Conservation (phyloP, 345 rosid genomes). For the Citrus hindsii region DNA sequence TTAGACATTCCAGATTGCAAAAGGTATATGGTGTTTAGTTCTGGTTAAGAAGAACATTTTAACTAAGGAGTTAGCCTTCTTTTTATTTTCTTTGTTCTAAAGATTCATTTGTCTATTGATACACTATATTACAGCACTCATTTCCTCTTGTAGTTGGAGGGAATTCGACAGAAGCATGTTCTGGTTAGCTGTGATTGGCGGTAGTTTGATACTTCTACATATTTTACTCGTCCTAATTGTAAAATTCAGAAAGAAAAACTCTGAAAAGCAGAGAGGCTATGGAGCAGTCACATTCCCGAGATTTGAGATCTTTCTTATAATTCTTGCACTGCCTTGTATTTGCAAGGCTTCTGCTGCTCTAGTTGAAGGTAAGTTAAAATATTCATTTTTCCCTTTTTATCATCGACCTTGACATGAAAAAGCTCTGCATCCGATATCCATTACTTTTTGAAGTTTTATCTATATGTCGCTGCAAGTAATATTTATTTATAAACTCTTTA, state of each 20-base stretch:
- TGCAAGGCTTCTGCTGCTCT: constrained; percentile 68
- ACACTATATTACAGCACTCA: constrained; percentile 2
- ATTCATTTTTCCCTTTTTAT: background rate
- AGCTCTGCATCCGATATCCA: background rate
- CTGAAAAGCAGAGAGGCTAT: constrained; percentile 38
- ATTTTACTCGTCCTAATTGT: constrained; percentile 44
- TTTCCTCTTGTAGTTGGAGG: constrained; percentile 62
- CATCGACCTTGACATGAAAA: background rate
- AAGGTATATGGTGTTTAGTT: background rate
- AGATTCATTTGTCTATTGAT: background rate
- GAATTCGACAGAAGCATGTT: constrained; percentile 83
- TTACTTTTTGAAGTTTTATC: background rate
- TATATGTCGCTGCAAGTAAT: background rate
- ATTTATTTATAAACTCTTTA: too few relatives aligned
- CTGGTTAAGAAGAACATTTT: background rate
- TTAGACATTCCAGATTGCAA: background rate
- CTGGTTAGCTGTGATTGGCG: constrained; percentile 75
- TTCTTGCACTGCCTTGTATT: constrained; percentile 72
- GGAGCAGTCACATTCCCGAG: constrained; percentile 79
- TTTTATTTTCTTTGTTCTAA: background rate
- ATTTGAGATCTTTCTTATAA: constrained; percentile 72
- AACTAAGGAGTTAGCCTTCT: background rate
- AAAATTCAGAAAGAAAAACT: constrained; percentile 41
- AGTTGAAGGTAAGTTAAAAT: constrained; percentile 45
- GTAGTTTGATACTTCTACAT: constrained; percentile 66